Evolutionary conservation across 148 eudicot species (phyloP).

Genomic region (Silene uniflora): DNA sequence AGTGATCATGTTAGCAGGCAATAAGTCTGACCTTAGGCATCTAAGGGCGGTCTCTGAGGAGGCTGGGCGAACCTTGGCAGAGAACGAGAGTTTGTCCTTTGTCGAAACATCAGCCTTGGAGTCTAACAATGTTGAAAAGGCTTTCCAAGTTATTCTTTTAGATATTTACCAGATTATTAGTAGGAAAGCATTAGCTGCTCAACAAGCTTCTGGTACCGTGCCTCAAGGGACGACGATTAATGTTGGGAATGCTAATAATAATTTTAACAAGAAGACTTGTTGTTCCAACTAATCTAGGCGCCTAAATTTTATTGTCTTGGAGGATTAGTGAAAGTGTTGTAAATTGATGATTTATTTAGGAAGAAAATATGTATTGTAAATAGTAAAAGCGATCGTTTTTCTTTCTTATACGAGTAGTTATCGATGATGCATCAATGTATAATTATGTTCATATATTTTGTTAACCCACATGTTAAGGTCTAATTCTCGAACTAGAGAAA

Average conservation of each 20-base stretch:
- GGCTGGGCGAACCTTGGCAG: constrained; percentile 47
- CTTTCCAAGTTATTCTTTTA: constrained; percentile 54
- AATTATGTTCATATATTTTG: too few species aligned
- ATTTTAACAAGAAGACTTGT: constrained; percentile 17
- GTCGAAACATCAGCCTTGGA: constrained; percentile 76
- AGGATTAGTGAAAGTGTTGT: background rate
- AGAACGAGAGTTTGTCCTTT: constrained; percentile 57
- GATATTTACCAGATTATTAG: constrained; percentile 62
- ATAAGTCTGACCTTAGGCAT: constrained; percentile 64
- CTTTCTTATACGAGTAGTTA: too few species aligned
- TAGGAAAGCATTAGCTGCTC: constrained; percentile 67
- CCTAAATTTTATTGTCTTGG: background rate
- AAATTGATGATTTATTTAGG: background rate
- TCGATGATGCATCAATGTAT: too few species aligned
- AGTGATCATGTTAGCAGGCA: constrained; percentile 75
- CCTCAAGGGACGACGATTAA: constrained; percentile 62
- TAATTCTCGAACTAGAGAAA: too few species aligned
- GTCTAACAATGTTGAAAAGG: constrained; percentile 61
- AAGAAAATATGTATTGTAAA: background rate
- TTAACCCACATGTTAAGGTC: too few species aligned
- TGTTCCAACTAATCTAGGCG: constrained; percentile 13
- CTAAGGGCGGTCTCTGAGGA: constrained; percentile 45
- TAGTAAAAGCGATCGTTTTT: too few species aligned
- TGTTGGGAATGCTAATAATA: constrained; percentile 26
- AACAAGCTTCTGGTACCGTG: constrained; percentile 42